Conservation (phyloP, 1,284 basidiomycete species). For the Malassezia slooffiae region DNA sequence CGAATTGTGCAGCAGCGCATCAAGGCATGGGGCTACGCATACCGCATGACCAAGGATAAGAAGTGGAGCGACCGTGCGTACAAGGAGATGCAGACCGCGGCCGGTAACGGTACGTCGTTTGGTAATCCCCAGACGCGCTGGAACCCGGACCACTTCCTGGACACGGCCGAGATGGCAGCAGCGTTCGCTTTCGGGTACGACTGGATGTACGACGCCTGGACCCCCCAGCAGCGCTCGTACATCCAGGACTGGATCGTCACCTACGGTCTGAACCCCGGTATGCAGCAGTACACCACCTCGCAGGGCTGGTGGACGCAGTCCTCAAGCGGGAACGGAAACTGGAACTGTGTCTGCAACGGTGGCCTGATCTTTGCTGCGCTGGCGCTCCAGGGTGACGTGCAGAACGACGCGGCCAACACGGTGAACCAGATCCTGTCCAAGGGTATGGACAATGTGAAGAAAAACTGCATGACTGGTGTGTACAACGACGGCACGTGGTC, state of each 20-base stretch:
- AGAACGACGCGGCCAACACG: constrained; percentile 66
- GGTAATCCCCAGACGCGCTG: constrained; percentile 53
- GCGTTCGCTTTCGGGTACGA: constrained; percentile 70
- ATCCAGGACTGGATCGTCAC: constrained; percentile 67
- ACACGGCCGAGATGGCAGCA: constrained; percentile 70
- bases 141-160: constrained; percentile 86
- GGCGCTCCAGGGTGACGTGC: constrained; percentile 59
- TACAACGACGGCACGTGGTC: constrained; percentile 76
- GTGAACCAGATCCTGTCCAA: constrained; percentile 59
- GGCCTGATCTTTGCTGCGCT: constrained; percentile 80
- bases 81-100: constrained; percentile 57
- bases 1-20: constrained; percentile 78
- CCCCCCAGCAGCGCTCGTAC: constrained; percentile 58
- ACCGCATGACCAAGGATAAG: constrained; percentile 77
- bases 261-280: constrained; percentile 55
- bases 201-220: constrained; percentile 79
- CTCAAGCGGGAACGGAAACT: constrained; percentile 59
- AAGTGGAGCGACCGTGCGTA: constrained; percentile 77
- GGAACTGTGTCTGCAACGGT: constrained; percentile 94
- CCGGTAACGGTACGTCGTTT: constrained; percentile 50
- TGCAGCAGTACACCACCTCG: constrained; percentile 49
- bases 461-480: constrained; percentile 62
- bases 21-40: constrained; percentile 86
- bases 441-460: constrained; percentile 63
- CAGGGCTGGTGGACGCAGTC: constrained; percentile 51